Conservation (phyloP, 345 rosid genomes). For the Rhizophora mangle region DNA sequence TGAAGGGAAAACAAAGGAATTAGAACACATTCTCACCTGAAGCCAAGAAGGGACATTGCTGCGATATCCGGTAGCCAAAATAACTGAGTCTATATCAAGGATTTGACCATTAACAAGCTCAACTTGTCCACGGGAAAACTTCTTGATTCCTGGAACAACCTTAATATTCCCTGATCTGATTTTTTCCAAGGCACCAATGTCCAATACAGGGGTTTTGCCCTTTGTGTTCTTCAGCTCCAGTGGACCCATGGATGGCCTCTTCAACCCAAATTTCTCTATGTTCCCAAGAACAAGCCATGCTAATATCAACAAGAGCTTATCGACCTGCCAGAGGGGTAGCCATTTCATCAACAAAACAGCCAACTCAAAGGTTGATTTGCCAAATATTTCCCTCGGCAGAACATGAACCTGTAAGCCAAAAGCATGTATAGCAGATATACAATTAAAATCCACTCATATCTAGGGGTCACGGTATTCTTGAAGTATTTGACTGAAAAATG, state of each 20-base stretch:
- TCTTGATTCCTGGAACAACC: slow-evolving; percentile 71
- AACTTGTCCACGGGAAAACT: slow-evolving; percentile 45
- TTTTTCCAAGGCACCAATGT: slow-evolving; percentile 67
- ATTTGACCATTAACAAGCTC: slow-evolving; percentile 56
- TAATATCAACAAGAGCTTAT: slow-evolving; percentile 50
- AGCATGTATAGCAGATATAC: neutral
- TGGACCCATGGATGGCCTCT: slow-evolving; percentile 67
- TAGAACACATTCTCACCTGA: slow-evolving; percentile 57
- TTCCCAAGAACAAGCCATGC: slow-evolving; percentile 60
- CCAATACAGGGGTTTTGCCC: slow-evolving; percentile 83
- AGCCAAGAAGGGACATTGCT: slow-evolving; percentile 78
- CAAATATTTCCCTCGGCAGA: slow-evolving; percentile 76
- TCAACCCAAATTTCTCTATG: slow-evolving; percentile 52
- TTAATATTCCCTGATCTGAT: slow-evolving; percentile 61
- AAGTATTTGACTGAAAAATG: neutral
- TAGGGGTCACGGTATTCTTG: no score
- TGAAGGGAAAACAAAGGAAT: neutral
- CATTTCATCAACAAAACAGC: slow-evolving; percentile 54
- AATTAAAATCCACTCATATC: neutral
- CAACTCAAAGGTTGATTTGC: slow-evolving; percentile 70
- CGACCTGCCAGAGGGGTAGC: slow-evolving; percentile 77
- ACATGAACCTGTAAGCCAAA: slow-evolving; percentile 64
- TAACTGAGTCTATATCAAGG: slow-evolving; percentile 54
- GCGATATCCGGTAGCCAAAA: slow-evolving; percentile 76
- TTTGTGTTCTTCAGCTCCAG: slow-evolving; percentile 48